Percentiles rank a stretch among this genome's conserved stretches.
These are phyloP conservation scores for Crithidia brevicula DNA, from an alignment of 208 protist genomes.

Conservation along the genomic window DNA sequence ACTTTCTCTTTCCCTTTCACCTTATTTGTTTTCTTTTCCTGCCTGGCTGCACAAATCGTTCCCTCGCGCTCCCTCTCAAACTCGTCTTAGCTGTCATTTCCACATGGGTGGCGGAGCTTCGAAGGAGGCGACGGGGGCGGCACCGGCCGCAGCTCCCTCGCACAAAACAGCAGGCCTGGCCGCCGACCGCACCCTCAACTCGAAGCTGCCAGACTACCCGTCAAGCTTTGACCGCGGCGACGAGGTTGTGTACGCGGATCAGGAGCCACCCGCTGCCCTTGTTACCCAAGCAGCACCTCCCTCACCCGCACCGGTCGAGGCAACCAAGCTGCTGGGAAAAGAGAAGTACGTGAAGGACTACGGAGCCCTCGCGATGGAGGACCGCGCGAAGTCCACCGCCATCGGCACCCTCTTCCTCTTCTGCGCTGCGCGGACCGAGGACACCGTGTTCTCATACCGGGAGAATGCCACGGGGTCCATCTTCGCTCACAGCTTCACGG, in stretches of 20 bases:
- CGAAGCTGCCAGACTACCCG: background rate
- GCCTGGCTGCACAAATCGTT: too few species aligned
- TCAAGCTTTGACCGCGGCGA: background rate
- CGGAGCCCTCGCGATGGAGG: constrained; percentile 78
- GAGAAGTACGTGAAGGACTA: constrained; percentile 86
- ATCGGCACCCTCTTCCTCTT: constrained; percentile 73
- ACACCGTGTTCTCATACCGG: constrained; percentile 69
- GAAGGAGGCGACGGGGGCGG: background rate
- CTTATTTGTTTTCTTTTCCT: background rate
- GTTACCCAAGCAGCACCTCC: background rate
- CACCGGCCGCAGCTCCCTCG: background rate
- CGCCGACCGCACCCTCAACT: background rate
- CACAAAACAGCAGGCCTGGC: background rate
- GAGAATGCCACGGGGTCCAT: constrained; percentile 52
- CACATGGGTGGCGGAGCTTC: constrained; percentile 19
- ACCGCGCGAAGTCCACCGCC: constrained; percentile 33
- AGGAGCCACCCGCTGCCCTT: background rate
- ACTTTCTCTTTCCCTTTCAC: background rate
- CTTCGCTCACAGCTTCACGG: constrained; percentile 67
- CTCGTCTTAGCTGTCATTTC: background rate
- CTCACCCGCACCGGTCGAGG: background rate
- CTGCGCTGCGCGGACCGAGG: constrained; percentile 51
- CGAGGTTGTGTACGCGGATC: background rate
- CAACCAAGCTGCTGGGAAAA: constrained; percentile 59
- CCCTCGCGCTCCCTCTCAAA: background rate